phyloP scores from a whole-genome alignment of 129 eudicot genomes.

The Glebionis coronaria region DNA sequence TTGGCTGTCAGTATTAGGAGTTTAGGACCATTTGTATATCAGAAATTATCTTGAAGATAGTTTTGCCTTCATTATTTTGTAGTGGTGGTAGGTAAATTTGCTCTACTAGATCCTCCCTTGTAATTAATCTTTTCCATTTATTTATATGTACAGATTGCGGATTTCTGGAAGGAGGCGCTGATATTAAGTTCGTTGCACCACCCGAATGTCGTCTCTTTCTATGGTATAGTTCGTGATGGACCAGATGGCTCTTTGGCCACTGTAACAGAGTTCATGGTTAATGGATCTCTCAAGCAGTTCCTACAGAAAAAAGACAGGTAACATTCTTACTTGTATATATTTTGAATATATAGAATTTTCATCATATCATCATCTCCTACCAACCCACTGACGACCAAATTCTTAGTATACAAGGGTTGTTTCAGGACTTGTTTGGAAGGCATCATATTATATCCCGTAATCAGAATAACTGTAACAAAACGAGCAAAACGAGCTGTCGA shows the following conservation, averaged over 20 bases:
- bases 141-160: conserved; percentile 25
- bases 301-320: conserved; percentile 49
- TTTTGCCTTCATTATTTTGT: too few species aligned
- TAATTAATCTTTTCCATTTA: not conserved
- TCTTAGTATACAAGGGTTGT: not conserved
- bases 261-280: conserved; percentile 71
- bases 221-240: conserved; percentile 71
- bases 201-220: conserved; percentile 73
- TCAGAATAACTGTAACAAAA: too few species aligned
- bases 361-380: not conserved
- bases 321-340: conserved; percentile 29
- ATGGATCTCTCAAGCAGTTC: conserved; percentile 67
- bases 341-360: not conserved
- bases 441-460: too few species aligned
- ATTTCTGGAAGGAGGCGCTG: conserved; percentile 61
- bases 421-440: too few species aligned
- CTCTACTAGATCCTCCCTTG: not conserved
- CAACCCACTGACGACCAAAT: not conserved
- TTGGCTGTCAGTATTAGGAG: too few species aligned
- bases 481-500: too few species aligned
- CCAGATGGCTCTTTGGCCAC: conserved; percentile 68
- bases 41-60: too few species aligned
- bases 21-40: too few species aligned
- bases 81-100: too few species aligned
- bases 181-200: conserved; percentile 52